Base-by-base conservation (phyloP, 495 filamentous ascomycete genomes). In the Annulohypoxylon bovei region DNA sequence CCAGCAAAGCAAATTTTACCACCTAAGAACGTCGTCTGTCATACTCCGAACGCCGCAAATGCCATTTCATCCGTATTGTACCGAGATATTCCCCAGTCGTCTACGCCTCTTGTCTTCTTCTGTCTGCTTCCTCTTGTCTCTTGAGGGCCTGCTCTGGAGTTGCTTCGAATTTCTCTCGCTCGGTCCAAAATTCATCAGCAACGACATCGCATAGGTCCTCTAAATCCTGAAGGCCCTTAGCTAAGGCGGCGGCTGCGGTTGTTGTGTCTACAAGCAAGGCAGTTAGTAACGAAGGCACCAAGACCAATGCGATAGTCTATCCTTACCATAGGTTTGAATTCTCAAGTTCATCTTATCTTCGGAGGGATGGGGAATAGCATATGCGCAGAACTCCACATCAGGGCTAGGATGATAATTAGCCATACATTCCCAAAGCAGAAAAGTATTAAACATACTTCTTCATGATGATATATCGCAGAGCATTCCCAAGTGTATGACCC, bases 351-450 rank as follows among this genome's bases (percentile, higher is more conserved):
- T 97, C 81, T 96, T 94, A 11, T 89, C 81, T 76, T 99, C 95
- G 16, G 94, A 97, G 33, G 96, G 95, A 82, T 99, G 95, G 7
- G 95, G 95, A 58, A 99, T 98, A 3, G 95, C 93, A 77, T 99
- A 98, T 44, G 94, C 95, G 81, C 96, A 98, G 81, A 99, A 95
- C 75, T 99, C 95, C 33, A 99, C 95, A 44, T 92, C 87, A 33
- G 95, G 95, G 77, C 95, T 97, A 63, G 20, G 7, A 57, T 47
- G 5, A 40, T 16, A 14, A 55, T 74, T 65, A 71, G 66, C 47
- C 6, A 57, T 23, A 3, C 25, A 14, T 11, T 28, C 11, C 23
- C 4, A 52, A 47, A 30, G 30, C 2, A 56, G n/a, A 52, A 12
- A 33, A 54, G 50, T 60, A 65, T 27, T 9, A 33, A 8, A 79